Conservation (phyloP, 352 stramenopile genomes). For the Plasmopara muralis region DNA sequence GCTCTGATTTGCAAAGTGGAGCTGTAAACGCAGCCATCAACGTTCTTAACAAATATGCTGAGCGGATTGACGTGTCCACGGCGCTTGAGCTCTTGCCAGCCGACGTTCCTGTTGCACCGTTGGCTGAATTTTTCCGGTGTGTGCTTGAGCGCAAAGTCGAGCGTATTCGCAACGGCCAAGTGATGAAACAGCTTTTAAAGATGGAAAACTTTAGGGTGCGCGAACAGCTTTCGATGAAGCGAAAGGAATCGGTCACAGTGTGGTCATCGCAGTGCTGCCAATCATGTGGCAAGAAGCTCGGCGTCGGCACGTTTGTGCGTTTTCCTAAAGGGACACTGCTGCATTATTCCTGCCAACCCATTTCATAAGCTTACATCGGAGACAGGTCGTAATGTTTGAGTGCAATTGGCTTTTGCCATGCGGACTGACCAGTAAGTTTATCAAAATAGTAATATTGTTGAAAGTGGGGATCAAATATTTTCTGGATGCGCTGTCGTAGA, state of each 20-base stretch:
- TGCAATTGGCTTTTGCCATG: slow-evolving; percentile 62
- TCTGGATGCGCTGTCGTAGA: slow-evolving; percentile 50
- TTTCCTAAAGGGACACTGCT: slow-evolving; percentile 50
- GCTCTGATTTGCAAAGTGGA: slow-evolving; percentile 33
- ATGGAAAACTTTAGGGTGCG: slow-evolving; percentile 84
- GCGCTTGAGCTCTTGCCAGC: slow-evolving; percentile 64
- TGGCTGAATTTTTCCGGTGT: slow-evolving; percentile 62
- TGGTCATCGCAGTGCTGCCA: slow-evolving; percentile 72
- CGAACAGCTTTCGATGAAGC: slow-evolving; percentile 51
- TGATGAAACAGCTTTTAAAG: slow-evolving; percentile 83
- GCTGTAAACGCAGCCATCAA: slow-evolving; percentile 61
- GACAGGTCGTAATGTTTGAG: slow-evolving; percentile 43
- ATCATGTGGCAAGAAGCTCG: slow-evolving; percentile 62
- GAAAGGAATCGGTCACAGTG: slow-evolving; percentile 64
- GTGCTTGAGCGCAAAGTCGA: slow-evolving; percentile 73
- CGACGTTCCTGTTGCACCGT: slow-evolving; percentile 40
- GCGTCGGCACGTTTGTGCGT: slow-evolving; percentile 62
- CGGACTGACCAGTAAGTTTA: slow-evolving; percentile 62
- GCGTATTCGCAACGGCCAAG: slow-evolving; percentile 69
- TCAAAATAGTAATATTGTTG: slow-evolving; percentile 82
- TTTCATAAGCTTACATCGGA: slow-evolving; percentile 18
- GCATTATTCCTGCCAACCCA: slow-evolving; percentile 71
- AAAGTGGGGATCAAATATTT: slow-evolving; percentile 59
- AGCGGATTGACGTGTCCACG: slow-evolving; percentile 74
- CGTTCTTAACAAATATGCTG: slow-evolving; percentile 76